These are phyloP conservation scores for Grigorovia jiainica DNA, from an alignment of 805 yeast genomes.

Conservation along the genomic window DNA sequence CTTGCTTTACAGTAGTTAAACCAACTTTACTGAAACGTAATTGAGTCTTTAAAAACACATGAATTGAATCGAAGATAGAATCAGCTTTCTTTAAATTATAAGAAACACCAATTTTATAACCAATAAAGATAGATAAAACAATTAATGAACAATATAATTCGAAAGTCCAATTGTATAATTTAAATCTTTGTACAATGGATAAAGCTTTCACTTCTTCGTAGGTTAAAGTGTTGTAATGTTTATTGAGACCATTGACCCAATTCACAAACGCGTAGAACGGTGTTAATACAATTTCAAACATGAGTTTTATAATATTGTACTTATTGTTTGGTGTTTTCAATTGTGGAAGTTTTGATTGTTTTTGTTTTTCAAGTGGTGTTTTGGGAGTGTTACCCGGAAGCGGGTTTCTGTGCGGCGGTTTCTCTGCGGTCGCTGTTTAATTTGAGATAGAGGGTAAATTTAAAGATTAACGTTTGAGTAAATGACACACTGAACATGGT, in stretches of 20 bases:
- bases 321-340: not conserved
- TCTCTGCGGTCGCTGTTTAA: too few species aligned
- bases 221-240: slow-evolving; percentile 24
- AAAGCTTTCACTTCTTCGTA: slow-evolving; percentile 48
- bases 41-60: slow-evolving; percentile 49
- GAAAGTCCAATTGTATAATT: slow-evolving; percentile 63
- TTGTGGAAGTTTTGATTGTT: not conserved
- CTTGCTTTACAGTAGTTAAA: slow-evolving; percentile 13
- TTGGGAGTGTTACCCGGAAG: too few species aligned
- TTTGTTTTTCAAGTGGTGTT: too few species aligned
- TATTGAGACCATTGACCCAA: slow-evolving; percentile 18
- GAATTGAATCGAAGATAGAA: slow-evolving; percentile 40
- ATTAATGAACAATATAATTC: slow-evolving; percentile 52
- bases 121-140: slow-evolving; percentile 38
- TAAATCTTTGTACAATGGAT: slow-evolving; percentile 50
- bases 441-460: too few species aligned
- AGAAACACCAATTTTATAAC: slow-evolving; percentile 50
- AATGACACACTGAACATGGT: too few species aligned
- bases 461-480: too few species aligned
- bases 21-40: slow-evolving; percentile 55
- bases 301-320: not conserved
- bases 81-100: slow-evolving; percentile 50
- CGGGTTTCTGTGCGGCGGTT: too few species aligned
- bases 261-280: slow-evolving; percentile 3
- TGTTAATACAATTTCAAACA: slow-evolving; percentile 4